A percentile compares a stretch with the other conserved stretches of the same genome.
These are phyloP conservation scores for Psilocybe mexicana DNA, from an alignment of 1,284 basidiomycete genomes.

Conservation along the genomic window DNA sequence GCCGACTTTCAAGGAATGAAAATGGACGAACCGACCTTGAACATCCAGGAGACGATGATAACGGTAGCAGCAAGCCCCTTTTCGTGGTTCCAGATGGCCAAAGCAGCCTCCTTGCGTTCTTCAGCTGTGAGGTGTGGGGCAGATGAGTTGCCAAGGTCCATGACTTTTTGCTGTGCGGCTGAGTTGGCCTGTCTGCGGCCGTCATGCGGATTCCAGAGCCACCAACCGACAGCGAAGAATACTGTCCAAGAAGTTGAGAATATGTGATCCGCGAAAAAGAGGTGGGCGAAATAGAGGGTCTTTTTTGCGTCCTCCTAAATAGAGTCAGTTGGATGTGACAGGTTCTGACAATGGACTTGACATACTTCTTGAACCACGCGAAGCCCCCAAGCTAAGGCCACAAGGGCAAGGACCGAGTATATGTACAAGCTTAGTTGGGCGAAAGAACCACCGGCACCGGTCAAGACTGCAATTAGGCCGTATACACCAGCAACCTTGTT, in stretches of 20 bases:
- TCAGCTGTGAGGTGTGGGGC: slow-evolving; percentile 58
- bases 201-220: slow-evolving; percentile 89
- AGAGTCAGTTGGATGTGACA: slow-evolving; percentile 11
- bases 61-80: slow-evolving; percentile 80
- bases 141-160: slow-evolving; percentile 52
- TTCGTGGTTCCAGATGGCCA: slow-evolving; percentile 87
- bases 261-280: slow-evolving; percentile 91
- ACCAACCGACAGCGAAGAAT: slow-evolving; percentile 89
- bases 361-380: slow-evolving; percentile 79
- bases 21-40: slow-evolving; percentile 66
- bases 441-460: slow-evolving; percentile 83
- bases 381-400: slow-evolving; percentile 86
- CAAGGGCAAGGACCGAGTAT: slow-evolving; percentile 86
- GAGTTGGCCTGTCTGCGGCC: slow-evolving; percentile 81
- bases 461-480: slow-evolving; percentile 89
- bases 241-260: slow-evolving; percentile 92
- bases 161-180: slow-evolving; percentile 82
- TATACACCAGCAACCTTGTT: slow-evolving; percentile 99
- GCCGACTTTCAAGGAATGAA: neutral
- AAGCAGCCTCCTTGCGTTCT: slow-evolving; percentile 70
- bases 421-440: slow-evolving; percentile 91
- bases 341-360: slow-evolving; percentile 10
- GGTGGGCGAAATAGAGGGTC: slow-evolving; percentile 88
- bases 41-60: slow-evolving; percentile 81
- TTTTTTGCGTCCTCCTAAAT: slow-evolving; percentile 82